Conservation (phyloP, 371 early-diverging fungal genomes). For the Mortierella sp. region DNA sequence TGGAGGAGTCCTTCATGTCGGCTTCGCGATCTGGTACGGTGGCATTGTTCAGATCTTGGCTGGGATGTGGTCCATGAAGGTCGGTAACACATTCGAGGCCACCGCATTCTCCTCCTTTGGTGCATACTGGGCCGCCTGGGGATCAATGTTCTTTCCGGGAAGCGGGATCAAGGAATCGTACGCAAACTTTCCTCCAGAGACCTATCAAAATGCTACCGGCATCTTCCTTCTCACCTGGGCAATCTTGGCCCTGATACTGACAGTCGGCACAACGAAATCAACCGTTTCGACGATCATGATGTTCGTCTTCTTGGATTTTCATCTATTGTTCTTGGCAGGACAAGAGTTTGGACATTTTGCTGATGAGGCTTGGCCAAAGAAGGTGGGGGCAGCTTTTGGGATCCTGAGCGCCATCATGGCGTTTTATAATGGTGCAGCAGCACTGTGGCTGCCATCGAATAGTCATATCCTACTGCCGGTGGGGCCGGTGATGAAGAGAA, state of each 20-base stretch:
- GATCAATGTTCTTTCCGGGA: slow-evolving; percentile 47
- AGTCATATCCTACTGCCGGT: slow-evolving; percentile 40
- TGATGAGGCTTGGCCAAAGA: slow-evolving; percentile 9
- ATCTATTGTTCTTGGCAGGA: slow-evolving; percentile 28
- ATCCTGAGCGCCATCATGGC: slow-evolving; percentile 42
- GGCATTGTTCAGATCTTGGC: slow-evolving; percentile 78
- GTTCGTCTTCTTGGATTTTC: slow-evolving; percentile 40
- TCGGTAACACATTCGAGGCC: slow-evolving; percentile 62
- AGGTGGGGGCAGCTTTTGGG: slow-evolving; percentile 29
- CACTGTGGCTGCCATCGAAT: slow-evolving; percentile 43
- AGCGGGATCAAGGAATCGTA: slow-evolving; percentile 28
- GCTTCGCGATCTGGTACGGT: slow-evolving; percentile 84
- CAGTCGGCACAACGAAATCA: slow-evolving; percentile 43
- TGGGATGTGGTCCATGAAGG: slow-evolving; percentile 61
- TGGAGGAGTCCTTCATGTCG: slow-evolving; percentile 66
- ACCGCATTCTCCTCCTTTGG: slow-evolving; percentile 63
- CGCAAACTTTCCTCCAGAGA: slow-evolving; percentile 7
- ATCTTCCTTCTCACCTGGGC: slow-evolving; percentile 49
- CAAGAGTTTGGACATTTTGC: slow-evolving; percentile 26
- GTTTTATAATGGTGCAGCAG: slow-evolving; percentile 51
- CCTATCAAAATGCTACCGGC: slow-evolving; percentile 37
- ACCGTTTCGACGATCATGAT: slow-evolving; percentile 32
- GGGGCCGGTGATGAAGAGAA: slow-evolving; percentile 15
- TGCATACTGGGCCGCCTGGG: slow-evolving; percentile 59
- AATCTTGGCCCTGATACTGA: slow-evolving; percentile 45